phyloP scores from a whole-genome alignment of 2,329 filamentous ascomycete genomes.

The Paecilomyces niveus region DNA sequence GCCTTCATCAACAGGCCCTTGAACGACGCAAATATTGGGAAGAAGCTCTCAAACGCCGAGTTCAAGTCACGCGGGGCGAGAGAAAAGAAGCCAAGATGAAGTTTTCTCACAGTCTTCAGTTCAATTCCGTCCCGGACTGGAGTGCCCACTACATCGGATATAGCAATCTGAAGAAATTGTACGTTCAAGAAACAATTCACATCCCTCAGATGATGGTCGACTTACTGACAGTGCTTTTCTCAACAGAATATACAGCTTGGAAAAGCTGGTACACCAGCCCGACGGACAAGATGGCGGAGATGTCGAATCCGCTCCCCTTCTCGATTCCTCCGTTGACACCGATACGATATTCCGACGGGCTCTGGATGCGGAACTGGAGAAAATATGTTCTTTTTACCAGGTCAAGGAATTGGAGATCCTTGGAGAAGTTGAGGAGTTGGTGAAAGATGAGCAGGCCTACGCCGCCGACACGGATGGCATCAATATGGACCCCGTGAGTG shows the following conservation, averaged over 20 bases:
- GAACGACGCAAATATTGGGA: constrained; percentile 23
- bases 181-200: constrained; percentile 30
- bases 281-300: constrained; percentile 52
- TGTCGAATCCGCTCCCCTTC: constrained; percentile 76
- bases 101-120: constrained; percentile 99
- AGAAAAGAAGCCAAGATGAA: constrained; percentile 83
- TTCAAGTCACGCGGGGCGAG: constrained; percentile 9
- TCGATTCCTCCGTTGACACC: constrained; percentile 59
- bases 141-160: constrained; percentile 97
- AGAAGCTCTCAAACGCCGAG: constrained; percentile 23
- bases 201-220: not conserved
- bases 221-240: not conserved
- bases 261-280: constrained; percentile 68
- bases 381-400: constrained; percentile 85
- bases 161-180: constrained; percentile 98
- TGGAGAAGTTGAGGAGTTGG: constrained; percentile 69
- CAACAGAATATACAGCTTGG: constrained; percentile 81
- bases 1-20: not conserved
- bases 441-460: constrained; percentile 64
- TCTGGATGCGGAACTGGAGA: constrained; percentile 84
- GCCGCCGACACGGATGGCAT: constrained; percentile 49
- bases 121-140: constrained; percentile 99
- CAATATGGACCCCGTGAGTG: constrained; percentile 37
- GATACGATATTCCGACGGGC: constrained; percentile 75
- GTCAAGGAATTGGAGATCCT: constrained; percentile 84